Evolutionary conservation across 257 asterid genomes (phyloP).

Genomic region (Nicotiana noctiflora): DNA sequence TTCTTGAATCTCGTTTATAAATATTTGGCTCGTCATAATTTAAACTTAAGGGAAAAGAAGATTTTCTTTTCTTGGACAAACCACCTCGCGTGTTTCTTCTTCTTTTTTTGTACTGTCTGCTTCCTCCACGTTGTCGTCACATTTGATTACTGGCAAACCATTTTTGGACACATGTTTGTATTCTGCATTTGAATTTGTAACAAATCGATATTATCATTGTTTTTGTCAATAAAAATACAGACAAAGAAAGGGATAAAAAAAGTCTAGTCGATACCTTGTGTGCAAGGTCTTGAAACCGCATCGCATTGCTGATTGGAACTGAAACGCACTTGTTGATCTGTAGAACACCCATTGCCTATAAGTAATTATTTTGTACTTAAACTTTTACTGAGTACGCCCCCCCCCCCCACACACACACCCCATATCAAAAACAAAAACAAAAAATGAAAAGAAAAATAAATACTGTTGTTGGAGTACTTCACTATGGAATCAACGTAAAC

Average conservation of each 20-base stretch:
- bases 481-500: neutral
- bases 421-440: too few relatives aligned
- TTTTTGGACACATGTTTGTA: conserved; percentile 36
- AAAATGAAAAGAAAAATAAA: too few relatives aligned
- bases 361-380: neutral
- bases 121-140: conserved; percentile 27
- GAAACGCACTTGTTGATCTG: neutral
- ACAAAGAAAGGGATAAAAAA: neutral
- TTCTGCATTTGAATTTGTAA: conserved; percentile 20
- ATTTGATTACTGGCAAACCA: conserved; percentile 38
- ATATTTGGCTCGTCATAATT: neutral
- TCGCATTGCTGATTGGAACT: conserved; percentile 24
- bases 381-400: too few relatives aligned
- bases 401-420: too few relatives aligned
- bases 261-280: conserved; percentile 26
- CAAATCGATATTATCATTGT: neutral
- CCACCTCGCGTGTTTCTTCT: conserved; percentile 26
- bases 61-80: neutral
- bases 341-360: conserved; percentile 22
- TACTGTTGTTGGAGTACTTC: too few relatives aligned
- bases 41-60: neutral
- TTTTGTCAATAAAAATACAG: neutral
- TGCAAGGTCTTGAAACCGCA: conserved; percentile 36
- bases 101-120: conserved; percentile 37
- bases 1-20: neutral